Evolutionary conservation across 2,329 filamentous ascomycete species (phyloP).

Genomic region (Rhinocladiella mackenziei): DNA sequence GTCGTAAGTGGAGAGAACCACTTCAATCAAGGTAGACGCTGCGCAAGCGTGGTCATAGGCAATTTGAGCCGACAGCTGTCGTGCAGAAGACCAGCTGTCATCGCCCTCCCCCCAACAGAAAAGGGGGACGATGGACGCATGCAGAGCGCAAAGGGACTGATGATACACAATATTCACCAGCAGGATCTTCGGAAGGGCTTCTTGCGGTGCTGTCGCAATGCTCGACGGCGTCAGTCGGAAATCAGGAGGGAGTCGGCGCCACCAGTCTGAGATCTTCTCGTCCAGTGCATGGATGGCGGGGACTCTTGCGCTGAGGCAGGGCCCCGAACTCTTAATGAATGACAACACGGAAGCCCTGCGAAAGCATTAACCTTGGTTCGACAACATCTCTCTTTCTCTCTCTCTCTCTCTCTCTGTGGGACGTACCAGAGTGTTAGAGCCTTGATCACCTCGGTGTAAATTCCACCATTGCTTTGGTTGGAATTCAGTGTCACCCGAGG

Average conservation of each 20-base stretch:
- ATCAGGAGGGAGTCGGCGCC: not conserved
- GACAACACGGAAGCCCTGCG: too few species aligned
- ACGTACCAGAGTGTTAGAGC: conserved; percentile 5
- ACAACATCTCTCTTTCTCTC: too few species aligned
- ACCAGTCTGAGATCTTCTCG: conserved; percentile 6
- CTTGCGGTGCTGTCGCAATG: not conserved
- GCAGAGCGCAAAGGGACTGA: conserved; percentile 10
- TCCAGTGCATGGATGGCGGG: conserved; percentile 8
- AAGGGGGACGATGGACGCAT: conserved; percentile 11
- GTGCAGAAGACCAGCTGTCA: too few species aligned
- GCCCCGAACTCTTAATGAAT: too few species aligned
- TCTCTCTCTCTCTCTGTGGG: too few species aligned
- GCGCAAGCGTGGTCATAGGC: too few species aligned
- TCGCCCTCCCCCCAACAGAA: conserved; percentile 15
- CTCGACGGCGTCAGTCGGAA: not conserved
- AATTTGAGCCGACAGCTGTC: too few species aligned
- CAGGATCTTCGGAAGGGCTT: not conserved
- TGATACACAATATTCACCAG: conserved; percentile 7
- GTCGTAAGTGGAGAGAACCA: too few species aligned
- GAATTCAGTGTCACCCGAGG: not conserved
- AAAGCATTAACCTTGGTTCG: too few species aligned
- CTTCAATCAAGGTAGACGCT: too few species aligned
- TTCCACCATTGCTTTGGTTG: conserved; percentile 3
- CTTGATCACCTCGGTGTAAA: conserved; percentile 8
- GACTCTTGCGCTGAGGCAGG: too few species aligned